These are phyloP conservation scores for Alternaria burnsii DNA, from an alignment of 2,329 filamentous ascomycete species.

Conservation along the genomic window DNA sequence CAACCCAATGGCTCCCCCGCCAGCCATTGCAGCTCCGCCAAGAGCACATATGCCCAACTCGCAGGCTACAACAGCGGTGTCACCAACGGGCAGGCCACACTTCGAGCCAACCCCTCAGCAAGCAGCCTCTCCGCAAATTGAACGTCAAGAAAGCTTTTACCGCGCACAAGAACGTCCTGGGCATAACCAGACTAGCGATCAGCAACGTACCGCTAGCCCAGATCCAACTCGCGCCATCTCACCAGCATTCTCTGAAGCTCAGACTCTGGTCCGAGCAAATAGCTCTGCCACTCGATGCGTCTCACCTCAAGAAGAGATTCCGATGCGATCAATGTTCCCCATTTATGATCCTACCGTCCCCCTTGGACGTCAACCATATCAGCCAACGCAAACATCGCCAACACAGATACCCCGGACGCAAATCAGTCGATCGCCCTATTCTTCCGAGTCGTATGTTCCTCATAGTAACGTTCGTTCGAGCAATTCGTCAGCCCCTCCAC, in stretches of 20 bases:
- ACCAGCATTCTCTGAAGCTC: slow-evolving; percentile 47
- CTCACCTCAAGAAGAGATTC: slow-evolving; percentile 48
- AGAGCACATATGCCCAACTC: slow-evolving; percentile 39
- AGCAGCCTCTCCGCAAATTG: slow-evolving; percentile 29
- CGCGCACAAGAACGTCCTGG: slow-evolving; percentile 27
- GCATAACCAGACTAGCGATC: slow-evolving; percentile 17
- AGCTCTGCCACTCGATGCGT: slow-evolving; percentile 42
- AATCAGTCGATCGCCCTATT: slow-evolving; percentile 72
- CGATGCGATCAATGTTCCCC: slow-evolving; percentile 78
- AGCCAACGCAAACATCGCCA: slow-evolving; percentile 71
- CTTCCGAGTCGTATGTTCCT: slow-evolving; percentile 57
- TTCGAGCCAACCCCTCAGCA: slow-evolving; percentile 37
- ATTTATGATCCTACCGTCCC: slow-evolving; percentile 74
- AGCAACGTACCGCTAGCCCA: slow-evolving; percentile 33
- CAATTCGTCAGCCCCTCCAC: slow-evolving; percentile 26
- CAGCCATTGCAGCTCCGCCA: slow-evolving; percentile 36
- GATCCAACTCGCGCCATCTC: slow-evolving; percentile 45
- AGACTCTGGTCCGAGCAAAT: slow-evolving; percentile 50
- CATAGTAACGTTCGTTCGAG: slow-evolving; percentile 47
- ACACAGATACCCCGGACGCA: slow-evolving; percentile 69
- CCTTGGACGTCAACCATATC: slow-evolving; percentile 74
- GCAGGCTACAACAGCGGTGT: slow-evolving; percentile 29
- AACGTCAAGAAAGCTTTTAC: slow-evolving; percentile 28
- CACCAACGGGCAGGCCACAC: slow-evolving; percentile 29
- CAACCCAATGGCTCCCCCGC: slow-evolving; percentile 32